Percentiles rank a stretch among this genome's conserved stretches.
Conservation (phyloP, 208 protist species). For the Trypanosoma grayi region DNA sequence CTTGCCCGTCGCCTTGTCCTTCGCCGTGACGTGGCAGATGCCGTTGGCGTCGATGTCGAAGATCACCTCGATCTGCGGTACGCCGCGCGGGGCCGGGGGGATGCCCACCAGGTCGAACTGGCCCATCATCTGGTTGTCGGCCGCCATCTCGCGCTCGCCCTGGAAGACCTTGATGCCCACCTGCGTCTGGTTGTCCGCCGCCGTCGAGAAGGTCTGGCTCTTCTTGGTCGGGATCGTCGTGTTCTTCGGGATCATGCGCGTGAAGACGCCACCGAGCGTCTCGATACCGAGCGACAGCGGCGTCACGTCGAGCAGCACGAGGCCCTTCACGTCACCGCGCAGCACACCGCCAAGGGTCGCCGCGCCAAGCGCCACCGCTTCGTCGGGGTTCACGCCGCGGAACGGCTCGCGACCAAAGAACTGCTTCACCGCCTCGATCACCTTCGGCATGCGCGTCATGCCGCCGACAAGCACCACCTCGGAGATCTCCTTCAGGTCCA, state of each 20-base stretch:
- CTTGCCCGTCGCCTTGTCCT: constrained; percentile 97
- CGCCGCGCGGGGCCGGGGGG: constrained; percentile 40
- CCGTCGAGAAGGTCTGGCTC: constrained; percentile 86
- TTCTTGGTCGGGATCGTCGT: constrained; percentile 87
- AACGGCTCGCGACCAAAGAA: constrained; percentile 96
- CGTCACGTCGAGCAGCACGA: constrained; percentile 85
- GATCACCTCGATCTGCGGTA: constrained; percentile 96
- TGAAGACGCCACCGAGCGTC: constrained; percentile 94
- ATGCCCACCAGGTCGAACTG: constrained; percentile 92
- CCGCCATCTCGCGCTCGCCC: constrained; percentile 91
- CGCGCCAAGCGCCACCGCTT: constrained; percentile 93
- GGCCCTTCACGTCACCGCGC: constrained; percentile 66
- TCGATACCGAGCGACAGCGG: constrained; percentile 95
- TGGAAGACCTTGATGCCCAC: constrained; percentile 95
- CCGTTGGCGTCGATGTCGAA: constrained; percentile 99
- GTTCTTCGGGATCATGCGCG: constrained; percentile 85
- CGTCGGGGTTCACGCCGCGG: constrained; percentile 93
- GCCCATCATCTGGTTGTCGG: constrained; percentile 93
- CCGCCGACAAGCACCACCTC: constrained; percentile 97
- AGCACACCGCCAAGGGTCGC: constrained; percentile 97
- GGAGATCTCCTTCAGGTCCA: constrained; percentile 86
- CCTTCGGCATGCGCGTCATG: constrained; percentile 98
- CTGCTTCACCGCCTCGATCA: constrained; percentile 94
- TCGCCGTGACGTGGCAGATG: constrained; percentile 97
- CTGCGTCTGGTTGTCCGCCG: constrained; percentile 81